These are phyloP conservation scores for Epichloe elymi DNA, from an alignment of 2,329 filamentous ascomycete genomes.

Conservation along the genomic window DNA sequence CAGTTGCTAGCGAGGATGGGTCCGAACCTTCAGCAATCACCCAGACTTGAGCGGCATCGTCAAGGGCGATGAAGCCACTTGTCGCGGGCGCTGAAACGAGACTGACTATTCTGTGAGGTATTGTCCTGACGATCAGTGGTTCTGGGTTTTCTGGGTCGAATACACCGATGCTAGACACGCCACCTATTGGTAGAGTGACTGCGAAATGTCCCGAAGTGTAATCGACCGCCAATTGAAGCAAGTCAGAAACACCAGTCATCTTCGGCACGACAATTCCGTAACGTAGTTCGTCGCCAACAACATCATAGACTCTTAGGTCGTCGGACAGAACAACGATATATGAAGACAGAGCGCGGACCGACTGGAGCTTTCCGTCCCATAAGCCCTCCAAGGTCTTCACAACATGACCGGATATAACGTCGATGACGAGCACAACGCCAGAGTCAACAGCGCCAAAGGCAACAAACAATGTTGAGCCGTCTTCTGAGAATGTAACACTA, in stretches of 20 bases:
- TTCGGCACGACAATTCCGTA: slow-evolving; percentile 48
- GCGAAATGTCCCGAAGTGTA: slow-evolving; percentile 51
- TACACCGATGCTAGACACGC: slow-evolving; percentile 46
- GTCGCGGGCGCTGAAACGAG: slow-evolving; percentile 50
- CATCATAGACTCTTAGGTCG: slow-evolving; percentile 66
- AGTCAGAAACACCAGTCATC: slow-evolving; percentile 24
- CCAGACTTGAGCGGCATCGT: slow-evolving; percentile 62
- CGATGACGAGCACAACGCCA: slow-evolving; percentile 61
- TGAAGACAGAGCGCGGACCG: slow-evolving; percentile 58
- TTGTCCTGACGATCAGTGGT: slow-evolving; percentile 44
- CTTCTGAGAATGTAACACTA: slow-evolving; percentile 64
- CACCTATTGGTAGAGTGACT: slow-evolving; percentile 36
- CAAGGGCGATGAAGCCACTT: slow-evolving; percentile 62
- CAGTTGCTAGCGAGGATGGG: slow-evolving; percentile 36
- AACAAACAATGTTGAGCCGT: slow-evolving; percentile 71
- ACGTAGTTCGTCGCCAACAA: slow-evolving; percentile 63
- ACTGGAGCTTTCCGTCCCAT: slow-evolving; percentile 50
- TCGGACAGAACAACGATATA: slow-evolving; percentile 65
- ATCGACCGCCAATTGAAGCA: slow-evolving; percentile 62
- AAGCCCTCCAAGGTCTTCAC: slow-evolving; percentile 54
- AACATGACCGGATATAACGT: slow-evolving; percentile 55
- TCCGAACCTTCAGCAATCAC: slow-evolving; percentile 46
- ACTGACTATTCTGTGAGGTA: slow-evolving; percentile 48
- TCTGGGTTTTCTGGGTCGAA: slow-evolving; percentile 50
- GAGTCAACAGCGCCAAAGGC: slow-evolving; percentile 41